These are phyloP conservation scores for Aspergillaceae sp. DNA, from an alignment of 2,329 filamentous ascomycete species.

Conservation along the genomic window DNA sequence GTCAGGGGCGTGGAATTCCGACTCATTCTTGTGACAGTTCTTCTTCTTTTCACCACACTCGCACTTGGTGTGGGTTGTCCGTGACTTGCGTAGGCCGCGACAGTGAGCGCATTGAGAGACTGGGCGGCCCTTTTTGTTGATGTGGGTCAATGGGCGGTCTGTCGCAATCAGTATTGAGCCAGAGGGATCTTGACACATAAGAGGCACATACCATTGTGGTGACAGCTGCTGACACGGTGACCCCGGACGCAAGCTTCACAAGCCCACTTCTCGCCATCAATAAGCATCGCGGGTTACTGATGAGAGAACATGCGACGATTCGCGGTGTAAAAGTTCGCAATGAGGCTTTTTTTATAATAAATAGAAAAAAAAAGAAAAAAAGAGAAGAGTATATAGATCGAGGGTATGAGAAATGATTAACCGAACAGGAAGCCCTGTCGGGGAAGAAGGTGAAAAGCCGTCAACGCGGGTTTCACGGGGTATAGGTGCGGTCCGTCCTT, in stretches of 20 bases:
- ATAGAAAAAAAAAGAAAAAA: slow-evolving; percentile 6
- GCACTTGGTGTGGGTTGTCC: slow-evolving; percentile 89
- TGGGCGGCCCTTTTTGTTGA: slow-evolving; percentile 94
- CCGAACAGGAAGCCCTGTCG: slow-evolving; percentile 17
- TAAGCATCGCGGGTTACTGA: slow-evolving; percentile 54
- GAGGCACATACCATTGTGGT: slow-evolving; percentile 71
- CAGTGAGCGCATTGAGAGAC: slow-evolving; percentile 98
- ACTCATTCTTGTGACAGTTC: slow-evolving; percentile 35
- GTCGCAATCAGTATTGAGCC: slow-evolving; percentile 8
- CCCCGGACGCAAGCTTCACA: slow-evolving; percentile 97
- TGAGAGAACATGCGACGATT: slow-evolving; percentile 33
- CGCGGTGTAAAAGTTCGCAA: slow-evolving; percentile 9
- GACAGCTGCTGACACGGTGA: slow-evolving; percentile 97
- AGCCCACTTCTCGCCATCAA: slow-evolving; percentile 94
- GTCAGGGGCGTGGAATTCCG: slow-evolving; percentile 25
- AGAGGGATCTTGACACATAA: neutral
- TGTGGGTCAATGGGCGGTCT: slow-evolving; percentile 89
- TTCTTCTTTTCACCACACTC: slow-evolving; percentile 93
- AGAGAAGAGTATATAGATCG: slow-evolving; percentile 2
- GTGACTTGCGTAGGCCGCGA: slow-evolving; percentile 90
- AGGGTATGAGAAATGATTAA: slow-evolving; percentile 1
- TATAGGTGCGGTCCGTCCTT: slow-evolving; percentile 17
- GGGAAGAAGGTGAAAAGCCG: slow-evolving; percentile 18
- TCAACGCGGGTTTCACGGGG: slow-evolving; percentile 23
- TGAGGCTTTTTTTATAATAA: no score